A percentile compares a stretch with the other conserved stretches of the same genome.
These are phyloP conservation scores for Taiwanofungus camphoratus DNA, from an alignment of 1,284 basidiomycete genomes.

Conservation along the genomic window DNA sequence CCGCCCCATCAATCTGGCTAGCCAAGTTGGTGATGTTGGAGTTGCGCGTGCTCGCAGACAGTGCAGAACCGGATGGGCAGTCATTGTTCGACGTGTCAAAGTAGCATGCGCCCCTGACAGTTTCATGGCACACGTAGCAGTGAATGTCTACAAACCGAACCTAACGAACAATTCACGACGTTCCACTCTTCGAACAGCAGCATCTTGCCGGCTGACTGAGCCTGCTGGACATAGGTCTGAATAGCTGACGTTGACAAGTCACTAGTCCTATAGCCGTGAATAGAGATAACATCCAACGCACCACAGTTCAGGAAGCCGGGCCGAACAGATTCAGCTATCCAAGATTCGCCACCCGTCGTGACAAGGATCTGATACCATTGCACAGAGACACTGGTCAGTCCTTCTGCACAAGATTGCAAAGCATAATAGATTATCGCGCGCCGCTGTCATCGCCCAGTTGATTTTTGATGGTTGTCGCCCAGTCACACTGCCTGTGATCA, in stretches of 20 bases:
- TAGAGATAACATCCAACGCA: constrained; percentile 32
- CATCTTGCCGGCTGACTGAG: constrained; percentile 27
- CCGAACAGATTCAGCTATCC: constrained; percentile 30
- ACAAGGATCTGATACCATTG: constrained; percentile 29
- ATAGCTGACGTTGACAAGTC: constrained; percentile 27
- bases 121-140: too few relatives aligned
- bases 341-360: constrained; percentile 35
- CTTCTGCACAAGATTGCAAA: not conserved
- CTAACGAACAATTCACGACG: too few relatives aligned
- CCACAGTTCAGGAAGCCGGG: constrained; percentile 29
- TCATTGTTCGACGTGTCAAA: constrained; percentile 28
- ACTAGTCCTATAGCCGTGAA: constrained; percentile 34
- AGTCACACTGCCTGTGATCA: constrained; percentile 31
- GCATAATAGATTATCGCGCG: constrained; percentile 12
- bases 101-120: constrained; percentile 31
- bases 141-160: too few relatives aligned
- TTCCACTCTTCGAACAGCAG: constrained; percentile 34
- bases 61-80: constrained; percentile 22
- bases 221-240: constrained; percentile 26
- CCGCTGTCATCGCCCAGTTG: constrained; percentile 26
- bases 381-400: not conserved
- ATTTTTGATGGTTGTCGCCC: constrained; percentile 31
- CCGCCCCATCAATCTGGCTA: constrained; percentile 28
- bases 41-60: constrained; percentile 22
- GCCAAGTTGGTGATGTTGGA: constrained; percentile 29